Evolutionary conservation across 2,329 filamentous ascomycete genomes (phyloP).

Genomic region (Diatrype stigma): DNA sequence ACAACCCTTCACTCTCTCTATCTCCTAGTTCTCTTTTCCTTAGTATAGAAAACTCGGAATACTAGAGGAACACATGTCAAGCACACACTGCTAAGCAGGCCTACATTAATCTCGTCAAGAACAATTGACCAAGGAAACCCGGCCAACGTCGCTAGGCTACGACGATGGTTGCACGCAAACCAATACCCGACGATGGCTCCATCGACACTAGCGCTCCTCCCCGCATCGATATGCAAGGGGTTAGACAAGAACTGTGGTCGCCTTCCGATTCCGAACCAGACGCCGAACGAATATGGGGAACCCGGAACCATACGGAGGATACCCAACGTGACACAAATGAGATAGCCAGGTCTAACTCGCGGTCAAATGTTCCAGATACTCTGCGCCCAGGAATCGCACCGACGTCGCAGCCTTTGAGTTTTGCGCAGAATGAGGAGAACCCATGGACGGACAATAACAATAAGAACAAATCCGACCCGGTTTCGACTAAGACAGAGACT

Average conservation of each 20-base stretch:
- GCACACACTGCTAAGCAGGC: not conserved
- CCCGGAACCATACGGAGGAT: conserved; percentile 5
- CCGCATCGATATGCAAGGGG: conserved; percentile 22
- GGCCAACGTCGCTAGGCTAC: not conserved
- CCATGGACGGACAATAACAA: conserved; percentile 29
- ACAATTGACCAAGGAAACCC: not conserved
- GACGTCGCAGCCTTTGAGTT: conserved; percentile 17
- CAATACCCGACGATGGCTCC: conserved; percentile 26
- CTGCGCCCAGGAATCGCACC: conserved; percentile 27
- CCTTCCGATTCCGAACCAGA: conserved; percentile 29
- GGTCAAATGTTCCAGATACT: conserved; percentile 26
- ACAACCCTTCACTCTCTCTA: not conserved
- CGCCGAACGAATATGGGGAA: conserved; percentile 26
- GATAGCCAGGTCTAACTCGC: conserved; percentile 10
- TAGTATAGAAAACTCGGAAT: not conserved
- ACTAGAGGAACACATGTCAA: not conserved
- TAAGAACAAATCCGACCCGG: conserved; percentile 2
- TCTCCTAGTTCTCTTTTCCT: not conserved
- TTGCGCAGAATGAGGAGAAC: conserved; percentile 30
- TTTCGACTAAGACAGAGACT: conserved; percentile 8
- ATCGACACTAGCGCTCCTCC: conserved; percentile 20
- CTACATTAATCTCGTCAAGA: not conserved
- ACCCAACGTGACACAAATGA: conserved; percentile 5
- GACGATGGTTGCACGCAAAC: conserved; percentile 40
- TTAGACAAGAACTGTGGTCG: conserved; percentile 28